phyloP scores from a whole-genome alignment of 257 asterid species.

The Rubia yunnanensis region DNA sequence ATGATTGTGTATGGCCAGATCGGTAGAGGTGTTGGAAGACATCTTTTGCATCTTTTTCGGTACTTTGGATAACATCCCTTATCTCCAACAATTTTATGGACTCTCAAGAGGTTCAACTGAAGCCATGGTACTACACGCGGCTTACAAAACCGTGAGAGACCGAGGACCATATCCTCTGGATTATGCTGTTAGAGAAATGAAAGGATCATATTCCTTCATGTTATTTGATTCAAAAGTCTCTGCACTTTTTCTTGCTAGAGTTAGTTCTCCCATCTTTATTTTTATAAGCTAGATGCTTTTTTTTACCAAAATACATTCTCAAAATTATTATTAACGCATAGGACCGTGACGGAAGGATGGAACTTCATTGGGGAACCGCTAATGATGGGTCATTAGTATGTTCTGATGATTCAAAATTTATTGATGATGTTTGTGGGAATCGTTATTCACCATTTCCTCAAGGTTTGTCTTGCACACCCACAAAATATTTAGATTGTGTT shows the following conservation, averaged over 20 bases:
- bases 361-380: conserved; percentile 66
- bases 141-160: conserved; percentile 54
- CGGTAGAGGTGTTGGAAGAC: conserved; percentile 56
- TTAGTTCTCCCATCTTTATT: conserved; percentile 9
- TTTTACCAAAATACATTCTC: not conserved
- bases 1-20: conserved; percentile 21
- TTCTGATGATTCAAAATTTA: conserved; percentile 47
- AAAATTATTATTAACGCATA: conserved; percentile 1
- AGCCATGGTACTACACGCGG: conserved; percentile 47
- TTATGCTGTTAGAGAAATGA: conserved; percentile 51
- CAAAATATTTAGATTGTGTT: not conserved
- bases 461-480: conserved; percentile 20
- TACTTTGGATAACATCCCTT: conserved; percentile 35
- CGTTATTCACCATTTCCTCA: conserved; percentile 61
- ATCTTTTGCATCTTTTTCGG: conserved; percentile 64
- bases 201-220: conserved; percentile 57
- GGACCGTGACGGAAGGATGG: conserved; percentile 55
- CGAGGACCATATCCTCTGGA: conserved; percentile 65
- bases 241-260: conserved; percentile 53
- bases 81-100: conserved; percentile 44
- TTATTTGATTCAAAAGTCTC: conserved; percentile 52
- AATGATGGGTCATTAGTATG: conserved; percentile 58
- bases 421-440: conserved; percentile 46
- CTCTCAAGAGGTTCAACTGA: conserved; percentile 54
- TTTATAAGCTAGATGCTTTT: not conserved